phyloP scores from a whole-genome alignment of 179 eudicot genomes.

The Beta lomatogona region DNA sequence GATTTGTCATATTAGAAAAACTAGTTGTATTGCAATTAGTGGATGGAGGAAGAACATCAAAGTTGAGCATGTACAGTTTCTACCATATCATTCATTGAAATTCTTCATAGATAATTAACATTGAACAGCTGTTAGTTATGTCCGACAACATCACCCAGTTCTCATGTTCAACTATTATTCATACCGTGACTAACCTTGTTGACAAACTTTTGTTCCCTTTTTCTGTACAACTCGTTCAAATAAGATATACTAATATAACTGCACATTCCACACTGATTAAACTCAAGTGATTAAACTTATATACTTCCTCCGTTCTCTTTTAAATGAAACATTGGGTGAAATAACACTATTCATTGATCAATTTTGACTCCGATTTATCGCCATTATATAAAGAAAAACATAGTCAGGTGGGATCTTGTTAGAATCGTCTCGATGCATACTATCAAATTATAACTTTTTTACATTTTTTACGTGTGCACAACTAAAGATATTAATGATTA shows the following conservation, averaged over 20 bases:
- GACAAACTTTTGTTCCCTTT: background rate
- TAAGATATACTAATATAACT: background rate
- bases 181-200: background rate
- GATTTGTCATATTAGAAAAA: background rate
- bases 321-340: too few species aligned
- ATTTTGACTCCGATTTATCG: too few species aligned
- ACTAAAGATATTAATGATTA: too few species aligned
- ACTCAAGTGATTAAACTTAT: background rate
- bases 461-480: too few species aligned
- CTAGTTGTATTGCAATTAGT: background rate
- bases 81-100: background rate
- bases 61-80: background rate
- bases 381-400: too few species aligned
- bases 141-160: background rate
- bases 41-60: background rate
- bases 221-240: background rate
- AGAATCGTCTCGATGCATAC: too few species aligned
- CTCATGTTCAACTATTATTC: background rate
- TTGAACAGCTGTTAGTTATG: background rate
- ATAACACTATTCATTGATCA: too few species aligned
- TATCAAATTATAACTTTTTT: too few species aligned
- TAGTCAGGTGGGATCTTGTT: too few species aligned
- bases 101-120: background rate
- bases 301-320: too few species aligned
- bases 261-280: background rate